Evolutionary conservation across 2,329 filamentous ascomycete species (phyloP), one percentile per base, ranked within the genome.

Genomic region (Aspergillus sp.): DNA sequence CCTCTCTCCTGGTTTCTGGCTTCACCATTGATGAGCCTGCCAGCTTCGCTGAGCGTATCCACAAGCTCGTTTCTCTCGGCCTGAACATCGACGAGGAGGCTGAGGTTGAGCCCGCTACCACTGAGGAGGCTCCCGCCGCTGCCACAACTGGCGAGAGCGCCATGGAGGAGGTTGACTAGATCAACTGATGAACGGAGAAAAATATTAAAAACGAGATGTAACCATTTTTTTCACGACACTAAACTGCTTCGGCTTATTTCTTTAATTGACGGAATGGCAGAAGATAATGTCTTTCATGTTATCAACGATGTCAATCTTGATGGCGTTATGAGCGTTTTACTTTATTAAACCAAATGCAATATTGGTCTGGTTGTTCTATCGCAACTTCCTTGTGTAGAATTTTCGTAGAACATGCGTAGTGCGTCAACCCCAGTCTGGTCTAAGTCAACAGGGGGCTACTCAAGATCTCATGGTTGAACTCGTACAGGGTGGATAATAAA

Each of bases 81-180:
- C 84, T 99, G 76, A 97, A 98, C 86, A 90, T 99, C 65, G 93
- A 98, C 69, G 93, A 97, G 83, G 89, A 93, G 74, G 87, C 90
- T 57, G 92, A 96, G 80, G 85, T 87, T 64, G 83, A 83, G 60
- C 80, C 80, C 56, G 82, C 82, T 60, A 74, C 75, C 55, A 75
- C 77, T 41, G 84, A 85, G 56, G 83, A 81, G 64, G 78, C 86
- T 57, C 82, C 86, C 57, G 80, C 87, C 60, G 84, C 82, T 54
- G 83, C 84, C 69, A 83, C 83, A 58, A 81, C 89, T 65, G 89
- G 88, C 70, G 92, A 96, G 87, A 96, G 89, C 82, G 89, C 93
- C 78, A 99, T 99, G 95, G 95, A 99, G 88, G 95, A 99, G 87
- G 95, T 99, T 77, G 95, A 99, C 86, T 99, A 96, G 72, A 80